A percentile compares a stretch with the other conserved stretches of the same genome.
These are phyloP conservation scores for Yamadazyma diospyri DNA, from an alignment of 1,139 yeast genomes.

Conservation along the genomic window DNA sequence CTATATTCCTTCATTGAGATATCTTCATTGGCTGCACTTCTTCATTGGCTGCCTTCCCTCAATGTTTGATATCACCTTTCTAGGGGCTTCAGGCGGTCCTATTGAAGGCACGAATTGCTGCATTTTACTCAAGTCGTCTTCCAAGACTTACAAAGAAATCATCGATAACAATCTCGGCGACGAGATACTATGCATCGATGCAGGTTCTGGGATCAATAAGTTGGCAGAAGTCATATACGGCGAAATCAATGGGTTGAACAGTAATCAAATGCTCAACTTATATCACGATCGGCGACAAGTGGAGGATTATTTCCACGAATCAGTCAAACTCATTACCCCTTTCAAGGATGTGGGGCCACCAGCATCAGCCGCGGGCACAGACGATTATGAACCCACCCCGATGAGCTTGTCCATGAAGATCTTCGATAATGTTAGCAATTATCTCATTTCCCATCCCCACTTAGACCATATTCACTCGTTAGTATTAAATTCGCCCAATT, in stretches of 20 bases:
- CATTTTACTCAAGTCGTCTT: constrained; percentile 57
- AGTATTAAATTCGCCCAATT: constrained; percentile 68
- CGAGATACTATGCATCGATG: constrained; percentile 63
- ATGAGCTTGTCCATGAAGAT: constrained; percentile 25
- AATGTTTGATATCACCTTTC: constrained; percentile 42
- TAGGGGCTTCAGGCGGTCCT: constrained; percentile 83
- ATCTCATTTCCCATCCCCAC: constrained; percentile 79
- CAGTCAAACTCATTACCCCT: constrained; percentile 22
- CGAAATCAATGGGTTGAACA: constrained; percentile 15
- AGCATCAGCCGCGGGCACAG: no score
- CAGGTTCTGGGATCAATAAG: constrained; percentile 69
- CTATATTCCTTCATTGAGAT: no score
- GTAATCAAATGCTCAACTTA: constrained; percentile 18
- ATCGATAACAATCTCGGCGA: constrained; percentile 24
- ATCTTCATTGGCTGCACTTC: no score
- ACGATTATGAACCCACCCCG: constrained; percentile 13
- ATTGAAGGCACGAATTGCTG: constrained; percentile 65
- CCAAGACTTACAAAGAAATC: constrained; percentile 34
- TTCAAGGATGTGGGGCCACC: constrained; percentile 24
- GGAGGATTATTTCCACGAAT: constrained; percentile 19
- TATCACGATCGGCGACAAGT: constrained; percentile 25
- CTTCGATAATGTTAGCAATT: constrained; percentile 35
- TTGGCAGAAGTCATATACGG: constrained; percentile 48
- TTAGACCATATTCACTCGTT: constrained; percentile 74
- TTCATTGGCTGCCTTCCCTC: no score